Conservation (phyloP, 306 rosid species). For the Calophaca sinica region DNA sequence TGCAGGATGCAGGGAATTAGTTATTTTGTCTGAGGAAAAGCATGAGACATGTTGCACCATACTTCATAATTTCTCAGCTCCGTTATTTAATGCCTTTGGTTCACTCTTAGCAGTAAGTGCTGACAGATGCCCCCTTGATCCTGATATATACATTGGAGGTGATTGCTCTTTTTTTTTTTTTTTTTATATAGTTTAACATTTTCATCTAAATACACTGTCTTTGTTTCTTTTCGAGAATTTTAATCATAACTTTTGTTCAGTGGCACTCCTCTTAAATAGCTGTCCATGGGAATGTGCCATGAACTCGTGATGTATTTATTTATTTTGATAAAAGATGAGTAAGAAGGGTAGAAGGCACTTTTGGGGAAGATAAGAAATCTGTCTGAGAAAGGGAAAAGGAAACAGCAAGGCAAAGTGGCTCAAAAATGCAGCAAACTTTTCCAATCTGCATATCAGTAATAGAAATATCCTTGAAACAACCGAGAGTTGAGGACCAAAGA, state of each 20-base stretch:
- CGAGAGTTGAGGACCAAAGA: neutral
- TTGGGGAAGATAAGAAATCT: neutral
- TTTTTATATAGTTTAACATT: slow-evolving; percentile 34
- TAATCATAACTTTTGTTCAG: slow-evolving; percentile 23
- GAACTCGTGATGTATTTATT: neutral
- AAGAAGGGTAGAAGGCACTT: slow-evolving; percentile 2
- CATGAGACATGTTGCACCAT: slow-evolving; percentile 56
- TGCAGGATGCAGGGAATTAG: slow-evolving; percentile 69
- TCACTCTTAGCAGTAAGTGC: slow-evolving; percentile 58
- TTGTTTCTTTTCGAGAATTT: slow-evolving; percentile 19
- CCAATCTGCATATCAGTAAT: slow-evolving; percentile 21
- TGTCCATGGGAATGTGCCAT: slow-evolving; percentile 9
- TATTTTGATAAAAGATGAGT: slow-evolving; percentile 27
- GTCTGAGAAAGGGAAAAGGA: neutral
- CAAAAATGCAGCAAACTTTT: slow-evolving; percentile 3
- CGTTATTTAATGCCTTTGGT: slow-evolving; percentile 64
- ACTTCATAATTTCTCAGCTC: slow-evolving; percentile 61
- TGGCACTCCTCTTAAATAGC: slow-evolving; percentile 2
- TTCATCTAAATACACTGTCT: slow-evolving; percentile 34
- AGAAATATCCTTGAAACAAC: slow-evolving; percentile 6
- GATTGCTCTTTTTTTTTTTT: slow-evolving; percentile 52
- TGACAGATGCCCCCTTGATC: slow-evolving; percentile 50
- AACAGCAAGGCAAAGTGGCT: neutral
- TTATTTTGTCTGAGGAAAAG: slow-evolving; percentile 53
- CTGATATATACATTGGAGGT: slow-evolving; percentile 80